Conservation (phyloP, 2,329 filamentous ascomycete species). For the Xylariaceae sp. region DNA sequence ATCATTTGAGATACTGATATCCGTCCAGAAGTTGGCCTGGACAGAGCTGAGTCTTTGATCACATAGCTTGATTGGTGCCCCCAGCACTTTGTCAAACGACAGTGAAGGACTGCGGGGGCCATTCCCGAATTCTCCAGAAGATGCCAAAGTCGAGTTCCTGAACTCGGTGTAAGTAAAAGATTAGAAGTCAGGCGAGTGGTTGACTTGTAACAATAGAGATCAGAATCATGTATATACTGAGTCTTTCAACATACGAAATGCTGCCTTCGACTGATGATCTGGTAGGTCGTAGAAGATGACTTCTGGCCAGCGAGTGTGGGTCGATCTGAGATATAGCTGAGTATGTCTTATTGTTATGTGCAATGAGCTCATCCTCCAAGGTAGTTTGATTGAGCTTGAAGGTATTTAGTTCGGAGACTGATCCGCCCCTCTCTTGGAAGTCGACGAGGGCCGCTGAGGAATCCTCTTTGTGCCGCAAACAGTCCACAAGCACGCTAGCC, state of each 20-base stretch:
- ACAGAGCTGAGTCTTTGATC: slow-evolving; percentile 9
- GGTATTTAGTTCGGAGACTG: neutral
- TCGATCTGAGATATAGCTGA: slow-evolving; percentile 14
- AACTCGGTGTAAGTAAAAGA: neutral
- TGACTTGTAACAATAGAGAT: too few relatives aligned
- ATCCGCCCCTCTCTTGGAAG: slow-evolving; percentile 8
- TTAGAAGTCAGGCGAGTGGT: neutral
- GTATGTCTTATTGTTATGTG: slow-evolving; percentile 23
- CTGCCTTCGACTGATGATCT: neutral
- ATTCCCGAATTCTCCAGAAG: neutral
- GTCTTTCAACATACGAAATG: neutral
- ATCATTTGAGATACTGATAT: slow-evolving; percentile 8
- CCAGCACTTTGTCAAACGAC: neutral
- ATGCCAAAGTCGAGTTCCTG: neutral
- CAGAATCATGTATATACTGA: neutral
- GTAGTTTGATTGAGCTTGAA: slow-evolving; percentile 1
- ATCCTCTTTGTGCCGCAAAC: slow-evolving; percentile 22
- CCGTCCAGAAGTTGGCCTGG: slow-evolving; percentile 11
- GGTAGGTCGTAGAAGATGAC: slow-evolving; percentile 7
- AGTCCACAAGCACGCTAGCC: slow-evolving; percentile 17
- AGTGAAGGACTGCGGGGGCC: neutral
- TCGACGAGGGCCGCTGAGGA: slow-evolving; percentile 19
- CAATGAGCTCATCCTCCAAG: slow-evolving; percentile 24
- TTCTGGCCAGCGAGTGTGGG: slow-evolving; percentile 2
- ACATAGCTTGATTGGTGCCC: slow-evolving; percentile 3